Percentiles rank a stretch among this genome's conserved stretches.
phyloP scores from a whole-genome alignment of 352 stramenopile genomes.

The Phytopythium sindhum region DNA sequence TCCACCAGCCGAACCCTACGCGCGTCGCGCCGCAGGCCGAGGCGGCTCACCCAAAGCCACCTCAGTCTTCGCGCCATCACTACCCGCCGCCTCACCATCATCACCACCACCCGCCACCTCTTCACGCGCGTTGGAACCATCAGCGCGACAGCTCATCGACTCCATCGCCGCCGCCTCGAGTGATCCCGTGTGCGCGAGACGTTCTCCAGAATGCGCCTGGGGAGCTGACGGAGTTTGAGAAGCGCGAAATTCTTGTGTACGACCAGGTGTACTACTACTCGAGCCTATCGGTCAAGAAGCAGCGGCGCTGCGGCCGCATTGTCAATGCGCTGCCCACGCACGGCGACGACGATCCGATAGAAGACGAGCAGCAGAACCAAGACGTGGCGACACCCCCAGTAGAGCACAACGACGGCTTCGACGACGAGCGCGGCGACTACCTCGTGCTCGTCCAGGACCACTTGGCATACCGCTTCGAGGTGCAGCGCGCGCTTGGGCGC shows the following conservation, averaged over 20 bases:
- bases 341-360: constrained; percentile 18
- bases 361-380: constrained; percentile 1
- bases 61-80: background rate
- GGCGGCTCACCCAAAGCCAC: background rate
- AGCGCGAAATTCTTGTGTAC: constrained; percentile 47
- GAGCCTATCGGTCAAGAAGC: constrained; percentile 27
- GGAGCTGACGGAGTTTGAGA: constrained; percentile 49
- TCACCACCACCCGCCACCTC: constrained; percentile 13
- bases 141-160: constrained; percentile 8
- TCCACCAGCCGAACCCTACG: background rate
- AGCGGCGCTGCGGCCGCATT: constrained; percentile 28
- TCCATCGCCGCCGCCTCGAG: constrained; percentile 12
- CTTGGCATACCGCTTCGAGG: constrained; percentile 92
- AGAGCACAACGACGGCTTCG: constrained; percentile 91
- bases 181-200: background rate
- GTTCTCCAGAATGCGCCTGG: background rate
- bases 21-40: background rate
- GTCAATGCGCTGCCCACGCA: constrained; percentile 18
- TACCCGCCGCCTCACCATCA: background rate
- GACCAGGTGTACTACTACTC: constrained; percentile 52
- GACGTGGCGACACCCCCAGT: constrained; percentile 2
- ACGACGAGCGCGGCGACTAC: constrained; percentile 98
- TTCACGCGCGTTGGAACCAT: constrained; percentile 4
- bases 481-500: constrained; percentile 94
- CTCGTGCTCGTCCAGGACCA: constrained; percentile 93